phyloP scores from a whole-genome alignment of 768 basidiomycete genomes.

The Tulasnella sp. region DNA sequence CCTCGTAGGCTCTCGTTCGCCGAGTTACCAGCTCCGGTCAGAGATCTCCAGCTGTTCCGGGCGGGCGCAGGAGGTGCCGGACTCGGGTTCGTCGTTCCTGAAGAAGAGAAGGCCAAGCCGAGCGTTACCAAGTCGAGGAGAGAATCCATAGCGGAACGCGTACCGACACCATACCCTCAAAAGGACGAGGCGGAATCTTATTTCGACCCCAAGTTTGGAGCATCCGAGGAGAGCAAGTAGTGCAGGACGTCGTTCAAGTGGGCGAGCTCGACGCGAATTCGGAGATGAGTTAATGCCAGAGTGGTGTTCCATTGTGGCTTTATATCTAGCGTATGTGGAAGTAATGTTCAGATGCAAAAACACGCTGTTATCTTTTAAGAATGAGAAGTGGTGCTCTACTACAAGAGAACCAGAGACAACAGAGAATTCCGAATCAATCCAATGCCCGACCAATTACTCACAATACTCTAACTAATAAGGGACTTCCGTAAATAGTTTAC shows the following conservation, averaged over 20 bases:
- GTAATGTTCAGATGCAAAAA: neutral
- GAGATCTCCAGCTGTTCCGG: neutral
- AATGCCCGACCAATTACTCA: neutral
- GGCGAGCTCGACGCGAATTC: too few relatives aligned
- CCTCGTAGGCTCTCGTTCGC: neutral
- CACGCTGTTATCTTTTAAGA: neutral
- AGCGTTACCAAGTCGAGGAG: neutral
- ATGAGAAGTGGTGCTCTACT: neutral
- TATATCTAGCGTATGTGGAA: neutral
- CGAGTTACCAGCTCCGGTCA: neutral
- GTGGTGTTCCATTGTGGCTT: neutral
- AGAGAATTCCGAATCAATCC: neutral
- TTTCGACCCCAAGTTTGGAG: neutral
- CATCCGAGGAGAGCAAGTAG: neutral
- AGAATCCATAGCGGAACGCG: neutral
- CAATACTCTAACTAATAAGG: constrained; percentile 48
- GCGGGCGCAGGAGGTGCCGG: neutral
- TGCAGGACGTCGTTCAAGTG: too few relatives aligned
- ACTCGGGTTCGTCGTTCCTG: neutral
- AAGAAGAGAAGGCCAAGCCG: neutral
- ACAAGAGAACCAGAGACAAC: neutral
- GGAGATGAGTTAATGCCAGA: neutral
- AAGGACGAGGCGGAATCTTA: neutral
- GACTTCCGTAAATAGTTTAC: constrained; percentile 81
- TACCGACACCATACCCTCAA: neutral